phyloP scores from a whole-genome alignment of 129 eudicot species.

The Dittrichia graveolens region DNA sequence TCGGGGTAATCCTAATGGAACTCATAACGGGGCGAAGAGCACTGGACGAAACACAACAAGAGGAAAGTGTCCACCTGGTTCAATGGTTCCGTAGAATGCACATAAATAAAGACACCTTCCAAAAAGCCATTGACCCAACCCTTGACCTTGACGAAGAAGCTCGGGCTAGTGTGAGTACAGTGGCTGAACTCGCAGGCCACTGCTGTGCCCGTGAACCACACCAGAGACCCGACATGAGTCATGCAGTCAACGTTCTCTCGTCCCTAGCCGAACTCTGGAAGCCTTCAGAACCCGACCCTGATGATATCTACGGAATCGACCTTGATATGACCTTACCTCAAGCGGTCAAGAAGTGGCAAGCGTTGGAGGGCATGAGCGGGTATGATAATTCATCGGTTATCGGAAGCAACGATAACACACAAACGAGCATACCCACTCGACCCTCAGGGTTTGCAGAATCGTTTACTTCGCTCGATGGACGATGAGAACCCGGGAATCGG shows the following conservation, averaged over 20 bases:
- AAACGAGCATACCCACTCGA: slow-evolving; percentile 65
- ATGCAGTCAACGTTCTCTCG: slow-evolving; percentile 80
- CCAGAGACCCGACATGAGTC: slow-evolving; percentile 96
- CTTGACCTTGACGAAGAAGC: slow-evolving; percentile 71
- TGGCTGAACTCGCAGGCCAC: slow-evolving; percentile 89
- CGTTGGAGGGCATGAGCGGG: slow-evolving; percentile 72
- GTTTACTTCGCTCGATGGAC: slow-evolving; percentile 58
- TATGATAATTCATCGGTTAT: slow-evolving; percentile 49
- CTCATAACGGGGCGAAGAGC: slow-evolving; percentile 84
- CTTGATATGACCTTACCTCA: slow-evolving; percentile 84
- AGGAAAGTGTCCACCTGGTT: slow-evolving; percentile 82
- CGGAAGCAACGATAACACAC: slow-evolving; percentile 58
- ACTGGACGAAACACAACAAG: slow-evolving; percentile 68
- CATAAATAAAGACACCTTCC: slow-evolving; percentile 74
- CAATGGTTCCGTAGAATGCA: slow-evolving; percentile 91
- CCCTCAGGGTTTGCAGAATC: slow-evolving; percentile 66
- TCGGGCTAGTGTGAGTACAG: slow-evolving; percentile 64
- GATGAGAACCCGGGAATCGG: slow-evolving; percentile 28
- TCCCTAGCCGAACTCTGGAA: slow-evolving; percentile 89
- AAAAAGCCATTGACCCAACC: slow-evolving; percentile 67
- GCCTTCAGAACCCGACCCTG: slow-evolving; percentile 74
- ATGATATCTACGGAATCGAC: slow-evolving; percentile 68
- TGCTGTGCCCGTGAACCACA: slow-evolving; percentile 87
- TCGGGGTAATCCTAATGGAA: slow-evolving; percentile 92
- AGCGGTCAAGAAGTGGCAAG: slow-evolving; percentile 93